Percentiles rank a stretch among this genome's conserved stretches.
Conservation (phyloP, 2,329 filamentous ascomycete genomes). For the Coniochaeta prunicola region DNA sequence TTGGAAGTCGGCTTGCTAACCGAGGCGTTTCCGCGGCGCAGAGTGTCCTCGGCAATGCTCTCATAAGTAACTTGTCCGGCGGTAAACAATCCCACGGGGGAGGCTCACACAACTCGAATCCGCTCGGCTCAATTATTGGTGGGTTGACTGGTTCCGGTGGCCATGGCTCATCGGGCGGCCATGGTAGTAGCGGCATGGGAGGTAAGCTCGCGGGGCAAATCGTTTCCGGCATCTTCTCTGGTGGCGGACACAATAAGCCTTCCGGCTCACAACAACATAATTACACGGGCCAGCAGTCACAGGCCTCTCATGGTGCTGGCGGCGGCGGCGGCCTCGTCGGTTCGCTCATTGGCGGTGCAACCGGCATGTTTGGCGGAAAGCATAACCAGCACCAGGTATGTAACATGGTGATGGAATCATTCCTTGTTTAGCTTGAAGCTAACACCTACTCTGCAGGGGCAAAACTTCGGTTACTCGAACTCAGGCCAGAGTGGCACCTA, state of each 20-base stretch:
- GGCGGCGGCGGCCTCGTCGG: constrained; percentile 43
- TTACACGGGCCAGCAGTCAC: constrained; percentile 40
- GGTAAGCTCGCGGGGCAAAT: constrained; percentile 52
- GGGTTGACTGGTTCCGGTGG: constrained; percentile 23
- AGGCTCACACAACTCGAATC: constrained; percentile 17
- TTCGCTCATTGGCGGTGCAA: constrained; percentile 46
- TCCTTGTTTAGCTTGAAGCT: not conserved
- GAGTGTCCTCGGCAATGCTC: constrained; percentile 54
- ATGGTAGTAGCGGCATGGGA: constrained; percentile 20
- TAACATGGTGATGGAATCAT: not conserved
- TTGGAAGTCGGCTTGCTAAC: not conserved
- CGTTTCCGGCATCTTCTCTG: constrained; percentile 47
- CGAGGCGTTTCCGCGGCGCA: constrained; percentile 19
- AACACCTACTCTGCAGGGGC: constrained; percentile 25
- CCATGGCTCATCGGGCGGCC: constrained; percentile 14
- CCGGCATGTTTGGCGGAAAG: constrained; percentile 43
- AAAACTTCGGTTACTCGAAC: constrained; percentile 59
- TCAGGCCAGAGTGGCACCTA: constrained; percentile 48
- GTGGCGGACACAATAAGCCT: constrained; percentile 34
- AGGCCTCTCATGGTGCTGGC: constrained; percentile 26
- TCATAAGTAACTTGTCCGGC: constrained; percentile 37
- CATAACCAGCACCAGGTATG: constrained; percentile 32
- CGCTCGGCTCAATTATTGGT: constrained; percentile 41
- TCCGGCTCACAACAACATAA: constrained; percentile 28
- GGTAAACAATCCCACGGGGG: constrained; percentile 31